phyloP scores from a whole-genome alignment of 345 rosid genomes.

The Camelina hispida region DNA sequence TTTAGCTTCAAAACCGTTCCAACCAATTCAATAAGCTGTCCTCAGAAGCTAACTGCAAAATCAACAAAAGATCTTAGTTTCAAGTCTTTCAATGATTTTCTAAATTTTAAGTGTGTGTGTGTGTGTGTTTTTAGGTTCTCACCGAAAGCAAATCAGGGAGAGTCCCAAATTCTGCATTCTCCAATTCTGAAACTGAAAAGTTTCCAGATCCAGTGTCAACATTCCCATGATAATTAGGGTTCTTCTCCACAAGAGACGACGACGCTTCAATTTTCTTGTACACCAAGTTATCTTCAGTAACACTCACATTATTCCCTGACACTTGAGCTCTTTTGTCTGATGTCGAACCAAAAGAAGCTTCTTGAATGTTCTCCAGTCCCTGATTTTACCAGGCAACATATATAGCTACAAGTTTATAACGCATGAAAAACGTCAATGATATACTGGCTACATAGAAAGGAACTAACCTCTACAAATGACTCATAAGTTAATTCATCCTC shows the following conservation, averaged over 20 bases:
- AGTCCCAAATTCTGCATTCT: constrained; percentile 60
- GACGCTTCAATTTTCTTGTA: constrained; percentile 50
- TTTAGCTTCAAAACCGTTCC: constrained; percentile 41
- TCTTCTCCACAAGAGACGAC: constrained; percentile 33
- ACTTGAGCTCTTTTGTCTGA: constrained; percentile 61
- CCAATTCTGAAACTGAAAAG: constrained; percentile 59
- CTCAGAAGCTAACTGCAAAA: constrained; percentile 68
- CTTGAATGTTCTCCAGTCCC: constrained; percentile 42
- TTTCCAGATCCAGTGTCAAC: background rate
- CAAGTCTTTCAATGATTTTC: background rate
- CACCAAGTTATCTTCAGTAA: constrained; percentile 48
- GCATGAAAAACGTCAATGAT: background rate
- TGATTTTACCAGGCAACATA: constrained; percentile 33
- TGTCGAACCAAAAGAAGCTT: constrained; percentile 46
- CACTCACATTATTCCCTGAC: constrained; percentile 38
- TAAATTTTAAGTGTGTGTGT: background rate
- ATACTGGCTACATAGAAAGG: constrained; percentile 3
- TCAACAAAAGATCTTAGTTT: constrained; percentile 39
- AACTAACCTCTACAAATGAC: constrained; percentile 31
- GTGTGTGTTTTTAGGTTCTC: constrained; percentile 37
- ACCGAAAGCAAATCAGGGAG: constrained; percentile 73
- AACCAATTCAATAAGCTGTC: constrained; percentile 63
- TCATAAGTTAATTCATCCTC: constrained; percentile 24
- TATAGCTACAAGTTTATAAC: background rate
- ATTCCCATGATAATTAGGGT: constrained; percentile 25